Base-by-base conservation (phyloP, 495 filamentous ascomycete species). In the Tuber umbilicatum region DNA sequence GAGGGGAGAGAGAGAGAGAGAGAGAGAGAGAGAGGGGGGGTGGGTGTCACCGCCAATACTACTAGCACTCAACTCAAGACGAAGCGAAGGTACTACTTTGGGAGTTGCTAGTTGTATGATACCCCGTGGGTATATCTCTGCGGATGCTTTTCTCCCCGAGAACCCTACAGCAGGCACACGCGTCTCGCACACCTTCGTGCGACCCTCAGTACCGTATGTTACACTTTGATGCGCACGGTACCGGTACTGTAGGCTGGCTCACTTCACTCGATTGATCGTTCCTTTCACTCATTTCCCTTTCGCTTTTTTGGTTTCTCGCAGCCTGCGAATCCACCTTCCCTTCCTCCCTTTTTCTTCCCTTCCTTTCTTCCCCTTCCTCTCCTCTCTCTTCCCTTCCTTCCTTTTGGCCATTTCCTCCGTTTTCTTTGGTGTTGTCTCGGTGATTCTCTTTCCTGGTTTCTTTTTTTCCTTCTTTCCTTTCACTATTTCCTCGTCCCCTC, bases 341-440 rank as follows among this genome's bases (percentile, higher is more conserved):
- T 14, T 31, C 50, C 23, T 31, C 50, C 27, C 27, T 45, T 14
- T 42, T 17, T 3, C 43, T 47, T 10, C 14, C 9, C 42, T 16
- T 43, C 14, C 14, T 43, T 16, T 47, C 21, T 19, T 12, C 5
- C 10, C 45, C 5, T 5, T 6, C 31, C 2, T 39, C 73, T n/a
- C 68, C 43, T 55, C 60, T 60, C 47, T 55, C 23, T 38, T 39
- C 17, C 12, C 19, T 0, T 67, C 39, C 69, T 74, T 72, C 75
- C 67, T 70, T 71, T 73, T 74, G 50, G 68, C 43, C 55, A 70
- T 74, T 73, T 74, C 19, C 60, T 69, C 69, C 43, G 40, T 42
- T 71, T 79, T 79, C 74, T 73, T 78, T 78, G 75, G 75, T 73
- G 40, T 45, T 73, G 69, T 71, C 64, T 78, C 45, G 69, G 37